These are phyloP conservation scores for Penicillium sp. DNA, from an alignment of 2,329 filamentous ascomycete species.

Conservation along the genomic window DNA sequence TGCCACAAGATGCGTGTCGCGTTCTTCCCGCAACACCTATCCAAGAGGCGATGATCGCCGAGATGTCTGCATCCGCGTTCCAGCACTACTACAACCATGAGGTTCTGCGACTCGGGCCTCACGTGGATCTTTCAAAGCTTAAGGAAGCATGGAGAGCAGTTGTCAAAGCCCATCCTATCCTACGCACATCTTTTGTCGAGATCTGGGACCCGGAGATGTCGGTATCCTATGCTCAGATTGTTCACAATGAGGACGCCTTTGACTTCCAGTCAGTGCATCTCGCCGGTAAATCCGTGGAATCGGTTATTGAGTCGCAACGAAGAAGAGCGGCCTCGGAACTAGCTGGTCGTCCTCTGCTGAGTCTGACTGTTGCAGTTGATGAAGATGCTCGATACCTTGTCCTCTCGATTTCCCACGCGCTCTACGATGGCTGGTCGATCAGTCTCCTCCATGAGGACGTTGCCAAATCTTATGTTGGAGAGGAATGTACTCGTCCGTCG, in stretches of 20 bases:
- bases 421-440: conserved; percentile 90
- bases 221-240: conserved; percentile 58
- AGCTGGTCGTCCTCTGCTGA: conserved; percentile 29
- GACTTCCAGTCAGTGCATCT: conserved; percentile 36
- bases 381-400: conserved; percentile 47
- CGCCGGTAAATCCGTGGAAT: conserved; percentile 22
- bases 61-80: conserved; percentile 76
- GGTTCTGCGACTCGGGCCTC: conserved; percentile 61
- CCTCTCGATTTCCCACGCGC: conserved; percentile 78
- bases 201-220: conserved; percentile 62
- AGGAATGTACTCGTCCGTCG: conserved; percentile 45
- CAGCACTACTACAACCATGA: conserved; percentile 85
- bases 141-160: conserved; percentile 64
- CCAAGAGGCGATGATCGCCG: conserved; percentile 82
- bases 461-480: conserved; percentile 60
- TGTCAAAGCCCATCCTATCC: conserved; percentile 64
- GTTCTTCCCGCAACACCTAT: conserved; percentile 77
- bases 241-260: conserved; percentile 37
- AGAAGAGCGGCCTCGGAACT: conserved; percentile 9
- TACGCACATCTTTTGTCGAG: conserved; percentile 72
- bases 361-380: conserved; percentile 42
- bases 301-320: conserved; percentile 24
- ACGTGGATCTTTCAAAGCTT: conserved; percentile 59
- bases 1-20: conserved; percentile 52
- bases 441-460: conserved; percentile 72